Evolutionary conservation across 169 alveolate species (phyloP).

Genomic region (Plasmodium blacklocki): DNA sequence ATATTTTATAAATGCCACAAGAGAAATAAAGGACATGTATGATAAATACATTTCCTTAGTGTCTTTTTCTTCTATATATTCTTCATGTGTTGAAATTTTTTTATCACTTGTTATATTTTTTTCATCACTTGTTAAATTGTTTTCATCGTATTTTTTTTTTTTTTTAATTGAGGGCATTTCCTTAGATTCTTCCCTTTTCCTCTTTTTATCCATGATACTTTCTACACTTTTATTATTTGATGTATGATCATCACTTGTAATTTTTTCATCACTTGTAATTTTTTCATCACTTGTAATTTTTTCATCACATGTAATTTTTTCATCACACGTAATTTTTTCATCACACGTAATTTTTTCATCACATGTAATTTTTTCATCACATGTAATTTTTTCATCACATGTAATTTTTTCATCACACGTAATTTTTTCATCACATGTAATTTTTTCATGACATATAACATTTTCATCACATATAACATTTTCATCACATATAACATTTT

Average conservation of each 20-base stretch:
- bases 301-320: not conserved
- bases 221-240: not conserved
- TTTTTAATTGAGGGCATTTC: too few relatives aligned
- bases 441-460: not conserved
- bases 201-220: constrained; percentile 12
- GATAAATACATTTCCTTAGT: constrained; percentile 17
- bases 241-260: not conserved
- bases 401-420: not conserved
- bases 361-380: not conserved
- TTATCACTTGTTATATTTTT: not conserved
- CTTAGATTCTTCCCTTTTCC: not conserved
- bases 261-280: too few relatives aligned
- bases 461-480: not conserved
- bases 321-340: too few relatives aligned
- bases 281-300: too few relatives aligned
- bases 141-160: too few relatives aligned
- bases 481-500: not conserved
- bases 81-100: not conserved
- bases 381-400: not conserved
- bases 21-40: constrained; percentile 28
- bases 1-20: constrained; percentile 21
- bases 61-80: not conserved
- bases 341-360: too few relatives aligned
- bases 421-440: too few relatives aligned
- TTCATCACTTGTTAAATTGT: not conserved